Evolutionary conservation across 2,329 filamentous ascomycete species (phyloP).

Genomic region (Colletotrichum lindemuthianum): DNA sequence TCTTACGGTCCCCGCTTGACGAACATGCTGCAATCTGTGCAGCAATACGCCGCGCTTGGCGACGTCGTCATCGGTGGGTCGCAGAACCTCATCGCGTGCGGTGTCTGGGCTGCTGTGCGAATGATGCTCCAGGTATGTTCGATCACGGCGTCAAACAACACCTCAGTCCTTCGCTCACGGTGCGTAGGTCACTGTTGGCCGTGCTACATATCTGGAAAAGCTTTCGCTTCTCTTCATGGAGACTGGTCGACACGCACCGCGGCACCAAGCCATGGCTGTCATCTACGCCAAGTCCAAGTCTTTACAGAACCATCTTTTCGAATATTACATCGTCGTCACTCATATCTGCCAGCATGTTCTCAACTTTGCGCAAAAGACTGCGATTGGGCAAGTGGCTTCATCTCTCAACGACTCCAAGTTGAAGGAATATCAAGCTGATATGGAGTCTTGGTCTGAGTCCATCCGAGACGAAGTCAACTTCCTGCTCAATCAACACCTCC

Average conservation of each 20-base stretch:
- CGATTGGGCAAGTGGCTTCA: constrained; percentile 43
- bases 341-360: constrained; percentile 49
- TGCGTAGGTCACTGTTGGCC: constrained; percentile 43
- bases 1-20: constrained; percentile 54
- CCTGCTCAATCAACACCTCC: constrained; percentile 38
- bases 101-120: constrained; percentile 56
- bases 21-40: constrained; percentile 51
- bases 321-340: constrained; percentile 55
- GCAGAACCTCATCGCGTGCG: constrained; percentile 55
- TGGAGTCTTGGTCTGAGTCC: constrained; percentile 45
- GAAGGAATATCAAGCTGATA: constrained; percentile 42
- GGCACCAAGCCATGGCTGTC: constrained; percentile 49
- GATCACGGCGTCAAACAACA: background rate
- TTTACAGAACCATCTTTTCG: constrained; percentile 47
- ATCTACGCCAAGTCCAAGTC: constrained; percentile 51
- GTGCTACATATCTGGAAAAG: constrained; percentile 49
- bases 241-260: constrained; percentile 51
- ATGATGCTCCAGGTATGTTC: constrained; percentile 49
- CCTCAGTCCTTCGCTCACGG: background rate
- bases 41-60: constrained; percentile 55
- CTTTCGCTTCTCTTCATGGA: constrained; percentile 53
- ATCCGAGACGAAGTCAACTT: constrained; percentile 47
- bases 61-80: constrained; percentile 49
- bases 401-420: constrained; percentile 45
- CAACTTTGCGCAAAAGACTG: constrained; percentile 45